Evolutionary conservation across 2,329 filamentous ascomycete species (phyloP).

Genomic region (Sordariomycetes sp.): DNA sequence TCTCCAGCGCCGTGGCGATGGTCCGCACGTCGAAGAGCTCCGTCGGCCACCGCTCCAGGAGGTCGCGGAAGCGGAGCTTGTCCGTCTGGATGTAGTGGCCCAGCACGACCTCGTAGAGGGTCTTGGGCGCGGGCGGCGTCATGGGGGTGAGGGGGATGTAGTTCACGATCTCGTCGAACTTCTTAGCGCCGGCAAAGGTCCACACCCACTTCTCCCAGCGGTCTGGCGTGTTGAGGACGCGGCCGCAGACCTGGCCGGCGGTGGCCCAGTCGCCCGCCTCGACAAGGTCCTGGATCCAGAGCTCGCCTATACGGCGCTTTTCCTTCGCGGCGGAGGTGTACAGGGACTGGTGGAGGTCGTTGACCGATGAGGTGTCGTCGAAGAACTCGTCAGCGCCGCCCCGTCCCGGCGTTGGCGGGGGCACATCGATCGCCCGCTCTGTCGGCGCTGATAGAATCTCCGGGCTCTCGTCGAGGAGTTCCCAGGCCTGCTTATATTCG

Average conservation of each 20-base stretch:
- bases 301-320: slow-evolving; percentile 81
- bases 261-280: slow-evolving; percentile 61
- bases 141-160: slow-evolving; percentile 72
- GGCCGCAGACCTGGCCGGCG: slow-evolving; percentile 73
- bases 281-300: slow-evolving; percentile 85
- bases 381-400: slow-evolving; percentile 55
- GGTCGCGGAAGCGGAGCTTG: slow-evolving; percentile 61
- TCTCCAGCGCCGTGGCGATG: slow-evolving; percentile 69
- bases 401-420: not conserved
- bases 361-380: slow-evolving; percentile 43
- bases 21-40: slow-evolving; percentile 73
- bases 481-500: slow-evolving; percentile 79
- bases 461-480: slow-evolving; percentile 78
- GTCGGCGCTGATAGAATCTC: slow-evolving; percentile 45
- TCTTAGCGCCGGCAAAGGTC: slow-evolving; percentile 76
- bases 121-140: slow-evolving; percentile 65
- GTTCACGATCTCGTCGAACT: slow-evolving; percentile 80
- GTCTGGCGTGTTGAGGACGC: slow-evolving; percentile 67
- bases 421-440: slow-evolving; percentile 22
- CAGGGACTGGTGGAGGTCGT: slow-evolving; percentile 20
- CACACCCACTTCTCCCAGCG: slow-evolving; percentile 96
- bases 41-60: slow-evolving; percentile 75
- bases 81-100: slow-evolving; percentile 79
- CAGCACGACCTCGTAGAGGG: slow-evolving; percentile 81
- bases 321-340: slow-evolving; percentile 70